Evolutionary conservation across 345 rosid genomes (phyloP).

Genomic region (Boechera retrofracta): DNA sequence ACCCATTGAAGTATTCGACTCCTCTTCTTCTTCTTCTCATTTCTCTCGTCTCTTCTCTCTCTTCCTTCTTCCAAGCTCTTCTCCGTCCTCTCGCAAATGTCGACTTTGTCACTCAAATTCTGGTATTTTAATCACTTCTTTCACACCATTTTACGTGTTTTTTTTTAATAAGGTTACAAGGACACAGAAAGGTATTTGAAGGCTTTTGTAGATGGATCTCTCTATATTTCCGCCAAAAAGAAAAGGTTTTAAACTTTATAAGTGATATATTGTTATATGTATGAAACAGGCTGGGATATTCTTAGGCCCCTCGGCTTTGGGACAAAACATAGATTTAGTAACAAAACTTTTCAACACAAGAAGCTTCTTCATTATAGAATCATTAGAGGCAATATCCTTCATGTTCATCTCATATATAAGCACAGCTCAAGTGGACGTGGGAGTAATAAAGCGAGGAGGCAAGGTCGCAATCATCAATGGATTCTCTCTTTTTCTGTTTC

Average conservation of each 20-base stretch:
- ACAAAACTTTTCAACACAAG: conserved; percentile 27
- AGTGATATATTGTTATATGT: neutral
- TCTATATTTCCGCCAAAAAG: neutral
- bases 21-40: conserved; percentile 41
- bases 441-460: conserved; percentile 45
- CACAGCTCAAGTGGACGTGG: conserved; percentile 43
- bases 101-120: conserved; percentile 43
- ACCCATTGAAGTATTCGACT: conserved; percentile 25
- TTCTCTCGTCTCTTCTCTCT: conserved; percentile 37
- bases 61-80: conserved; percentile 40
- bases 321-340: conserved; percentile 7
- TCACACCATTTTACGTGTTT: neutral
- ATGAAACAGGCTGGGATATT: conserved; percentile 49
- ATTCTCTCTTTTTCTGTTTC: conserved; percentile 38
- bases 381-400: conserved; percentile 39
- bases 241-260: neutral
- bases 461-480: conserved; percentile 44
- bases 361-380: conserved; percentile 31
- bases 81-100: conserved; percentile 44
- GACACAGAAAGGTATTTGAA: neutral
- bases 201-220: neutral
- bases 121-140: conserved; percentile 33
- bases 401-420: conserved; percentile 43
- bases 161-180: neutral
- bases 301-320: conserved; percentile 48